Base-by-base conservation (phyloP, 2,329 filamentous ascomycete genomes). In the Pseudogymnoascus sp. region DNA sequence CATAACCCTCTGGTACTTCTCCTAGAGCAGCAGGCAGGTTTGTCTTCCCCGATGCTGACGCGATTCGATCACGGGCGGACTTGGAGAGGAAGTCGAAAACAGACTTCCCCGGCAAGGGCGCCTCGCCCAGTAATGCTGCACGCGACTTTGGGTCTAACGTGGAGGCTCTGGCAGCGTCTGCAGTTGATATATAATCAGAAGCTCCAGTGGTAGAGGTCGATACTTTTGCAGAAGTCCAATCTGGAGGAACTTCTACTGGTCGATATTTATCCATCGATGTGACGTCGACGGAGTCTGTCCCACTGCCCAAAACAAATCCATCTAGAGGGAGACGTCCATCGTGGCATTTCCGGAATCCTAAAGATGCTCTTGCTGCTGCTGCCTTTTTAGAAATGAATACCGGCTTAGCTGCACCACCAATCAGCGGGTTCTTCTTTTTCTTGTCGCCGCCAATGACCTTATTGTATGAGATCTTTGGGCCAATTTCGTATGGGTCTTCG, bases 31-130 rank as follows among this genome's bases (percentile, higher is more conserved):
- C 83, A 0, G 94, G 94, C 2, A 99, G 81, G 69, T 93, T 83
- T 2, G 75, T 74, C 62, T 86, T 91, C 1, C 92, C 92, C 2
- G 90, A 91, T 1, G 86, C 86, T 9, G 84, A 80, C 2, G 82
- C 91, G 47, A 99, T 81, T 25, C 87, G 84, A 59, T 93, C 87
- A 64, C 94, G 85, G 3, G 89, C 85, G 34, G 88, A 82, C 0
- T 90, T 80, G 0, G 89, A 89, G 65, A 99, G 81, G 73, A 89
- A 99, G 74, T 97, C 92, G 72, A 97, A 99, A 2, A 99, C 86
- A 0, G 94, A 97, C 75, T 97, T 97, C 0, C 91, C 90, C 0
- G 92, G 92, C 0, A 97, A 77, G 35, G 84, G 82, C 38, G 83
- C 79, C 75, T 97, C 93, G 35, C 92, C 92, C 1, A 97, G 79